Evolutionary conservation across 495 filamentous ascomycete species (phyloP).

Genomic region (Neurospora sp.): DNA sequence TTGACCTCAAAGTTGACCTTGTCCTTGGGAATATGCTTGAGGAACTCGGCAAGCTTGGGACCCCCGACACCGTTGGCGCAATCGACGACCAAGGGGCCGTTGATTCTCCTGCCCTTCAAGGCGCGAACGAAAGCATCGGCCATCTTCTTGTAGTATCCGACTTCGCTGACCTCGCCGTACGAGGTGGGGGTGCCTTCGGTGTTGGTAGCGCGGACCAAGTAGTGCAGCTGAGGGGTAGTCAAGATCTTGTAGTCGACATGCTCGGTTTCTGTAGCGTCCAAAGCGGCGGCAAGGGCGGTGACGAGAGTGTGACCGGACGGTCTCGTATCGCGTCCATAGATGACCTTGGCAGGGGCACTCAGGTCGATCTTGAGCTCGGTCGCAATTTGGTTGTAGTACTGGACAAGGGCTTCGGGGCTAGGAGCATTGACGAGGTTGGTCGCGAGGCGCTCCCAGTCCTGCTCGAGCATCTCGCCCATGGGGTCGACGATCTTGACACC

Average conservation of each 20-base stretch:
- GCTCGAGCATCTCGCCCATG: constrained; percentile 95
- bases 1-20: constrained; percentile 67
- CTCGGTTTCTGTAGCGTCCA: constrained; percentile 63
- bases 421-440: constrained; percentile 79
- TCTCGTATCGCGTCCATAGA: constrained; percentile 87
- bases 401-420: constrained; percentile 58
- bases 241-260: constrained; percentile 74
- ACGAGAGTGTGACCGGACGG: constrained; percentile 81
- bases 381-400: constrained; percentile 64
- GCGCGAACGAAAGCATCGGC: constrained; percentile 68
- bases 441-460: constrained; percentile 81
- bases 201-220: constrained; percentile 89
- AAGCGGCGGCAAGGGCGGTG: constrained; percentile 60
- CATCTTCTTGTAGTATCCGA: constrained; percentile 92
- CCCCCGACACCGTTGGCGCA: constrained; percentile 96
- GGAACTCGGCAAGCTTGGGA: constrained; percentile 75
- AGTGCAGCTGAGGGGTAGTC: constrained; percentile 94
- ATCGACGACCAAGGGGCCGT: constrained; percentile 71
- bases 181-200: constrained; percentile 69
- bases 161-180: constrained; percentile 81
- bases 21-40: constrained; percentile 66
- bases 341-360: constrained; percentile 60
- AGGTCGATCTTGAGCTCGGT: constrained; percentile 65
- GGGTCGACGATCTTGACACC: constrained; percentile 98
- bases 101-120: constrained; percentile 60